A percentile compares a stretch with the other conserved stretches of the same genome.
These are phyloP conservation scores for Platanthera guangdongensis DNA, from an alignment of 106 monocot species.

Conservation along the genomic window DNA sequence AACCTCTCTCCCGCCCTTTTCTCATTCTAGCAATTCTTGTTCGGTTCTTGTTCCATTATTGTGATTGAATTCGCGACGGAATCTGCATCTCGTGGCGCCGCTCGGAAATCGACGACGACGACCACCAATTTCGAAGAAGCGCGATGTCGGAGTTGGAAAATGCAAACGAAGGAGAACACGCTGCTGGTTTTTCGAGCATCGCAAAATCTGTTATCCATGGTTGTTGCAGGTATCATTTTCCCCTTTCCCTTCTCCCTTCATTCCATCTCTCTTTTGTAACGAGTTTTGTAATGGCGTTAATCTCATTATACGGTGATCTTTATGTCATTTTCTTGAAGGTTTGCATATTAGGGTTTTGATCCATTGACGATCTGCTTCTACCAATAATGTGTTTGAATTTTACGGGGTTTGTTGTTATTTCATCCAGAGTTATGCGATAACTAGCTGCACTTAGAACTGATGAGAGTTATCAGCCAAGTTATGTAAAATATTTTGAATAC, in stretches of 20 bases:
- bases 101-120: too few relatives aligned
- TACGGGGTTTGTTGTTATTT: neutral
- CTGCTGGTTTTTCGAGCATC: conserved; percentile 34
- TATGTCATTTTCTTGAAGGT: neutral
- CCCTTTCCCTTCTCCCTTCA: neutral
- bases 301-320: neutral
- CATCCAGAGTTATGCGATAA: neutral
- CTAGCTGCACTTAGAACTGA: neutral
- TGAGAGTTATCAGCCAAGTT: too few relatives aligned
- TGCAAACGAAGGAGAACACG: neutral
- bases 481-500: neutral
- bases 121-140: too few relatives aligned
- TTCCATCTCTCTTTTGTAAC: neutral
- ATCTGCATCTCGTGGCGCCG: too few relatives aligned
- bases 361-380: too few relatives aligned
- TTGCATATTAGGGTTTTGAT: neutral
- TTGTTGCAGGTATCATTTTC: conserved; percentile 40
- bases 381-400: too few relatives aligned
- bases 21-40: too few relatives aligned
- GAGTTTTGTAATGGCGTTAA: neutral
- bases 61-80: too few relatives aligned
- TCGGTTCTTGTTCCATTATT: too few relatives aligned
- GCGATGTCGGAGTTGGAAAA: neutral
- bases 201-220: conserved; percentile 70
- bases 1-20: too few relatives aligned